Base-by-base conservation (phyloP, 306 rosid species). In the Prunus davidiana region DNA sequence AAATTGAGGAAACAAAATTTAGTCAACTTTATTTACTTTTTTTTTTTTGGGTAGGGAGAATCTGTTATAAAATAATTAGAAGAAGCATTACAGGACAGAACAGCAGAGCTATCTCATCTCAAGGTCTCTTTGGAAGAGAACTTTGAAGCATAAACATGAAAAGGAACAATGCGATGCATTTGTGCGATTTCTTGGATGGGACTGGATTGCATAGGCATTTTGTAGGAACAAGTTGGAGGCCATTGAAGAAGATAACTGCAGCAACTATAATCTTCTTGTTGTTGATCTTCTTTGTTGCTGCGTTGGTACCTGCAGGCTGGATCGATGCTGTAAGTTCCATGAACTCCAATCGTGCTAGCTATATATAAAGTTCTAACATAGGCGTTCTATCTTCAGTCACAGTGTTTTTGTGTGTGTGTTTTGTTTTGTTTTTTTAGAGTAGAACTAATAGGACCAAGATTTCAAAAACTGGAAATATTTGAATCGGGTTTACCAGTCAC, bases 101-200 rank as follows among this genome's bases (percentile, higher is more conserved):
- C 6, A 32, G 6, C 38, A 34, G 8, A 8, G 41, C 41, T 5
- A 32, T 32, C 38, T 32, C 5, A n/a, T 55, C 60, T 55, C 24
- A 8, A 18, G 57, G 19, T 66, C 49, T 66, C 4, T 66, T 0
- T 41, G 22, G 45, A 3, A 22, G 70, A 12, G 8, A 46, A 3
- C 22, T 6, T 6, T 11, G 19, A 20, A 41, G n/a, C 32, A n/a
- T 10, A 38, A 78, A n/a, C 30, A 91, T 85, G 97, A 80, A 86
- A 28, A 84, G 73, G 79, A 86, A 81, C 52, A 84, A 64, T 5
- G 77, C 64, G 73, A 70, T 51, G 20, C 80, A 79, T 64, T 14
- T 69, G 3, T 67, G 79, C 45, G 63, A 77, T 56, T 80, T 87
- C 12, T 72, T 85, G 58, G 73, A 61, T 1, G 56, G 81, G 57